Evolutionary conservation across 106 monocot genomes (phyloP), one percentile per base, ranked within the genome.

Genomic region (Chionographis japonica): DNA sequence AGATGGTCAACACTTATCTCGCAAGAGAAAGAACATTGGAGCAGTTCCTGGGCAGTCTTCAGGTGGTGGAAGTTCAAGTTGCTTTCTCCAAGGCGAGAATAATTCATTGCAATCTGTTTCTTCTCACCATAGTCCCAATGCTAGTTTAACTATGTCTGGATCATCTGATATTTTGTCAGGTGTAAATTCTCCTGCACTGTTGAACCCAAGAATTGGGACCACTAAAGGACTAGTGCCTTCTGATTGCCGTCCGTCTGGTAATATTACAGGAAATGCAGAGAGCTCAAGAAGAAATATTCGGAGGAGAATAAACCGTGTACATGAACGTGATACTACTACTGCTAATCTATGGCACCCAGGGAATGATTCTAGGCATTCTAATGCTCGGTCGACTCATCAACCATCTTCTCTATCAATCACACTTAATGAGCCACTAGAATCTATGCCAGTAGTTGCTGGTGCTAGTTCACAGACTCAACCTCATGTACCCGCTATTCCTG

Each of bases 21-120:
- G 77, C 41, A 90, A 90, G 76, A 86, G 90, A 61, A 86, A 90
- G 72, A 83, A 60, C 50, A 56, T 81, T 53, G 86, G 83, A 68
- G 77, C 65, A 57, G 40, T 60, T 56, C 66, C 41, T 46, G 88
- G 72, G 15, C 77, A 84, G 52, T 75, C 74, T 65, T 88, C 88
- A 65, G 46, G 59, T 39, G 61, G 71, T 74, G 79, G 79, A 65
- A 79, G 42, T 70, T 49, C 69, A 52, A 64, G 52, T 46, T 18
- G 16, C 57, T 65, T 65, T 54, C 71, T 60, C 56, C 63, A 72
- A 65, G 62, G 57, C 58, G 83, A 80, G 60, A 75, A 15, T 50
- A 72, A 58, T 51, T 57, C 57, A 15, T 12, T 40, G 15, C 60
- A 63, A 2, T 37, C 13, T 73, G 60, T 66, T 66, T 65, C 75